Evolutionary conservation across 768 basidiomycete genomes (phyloP), one percentile per base, ranked within the genome.

Genomic region (Mycena filopes): DNA sequence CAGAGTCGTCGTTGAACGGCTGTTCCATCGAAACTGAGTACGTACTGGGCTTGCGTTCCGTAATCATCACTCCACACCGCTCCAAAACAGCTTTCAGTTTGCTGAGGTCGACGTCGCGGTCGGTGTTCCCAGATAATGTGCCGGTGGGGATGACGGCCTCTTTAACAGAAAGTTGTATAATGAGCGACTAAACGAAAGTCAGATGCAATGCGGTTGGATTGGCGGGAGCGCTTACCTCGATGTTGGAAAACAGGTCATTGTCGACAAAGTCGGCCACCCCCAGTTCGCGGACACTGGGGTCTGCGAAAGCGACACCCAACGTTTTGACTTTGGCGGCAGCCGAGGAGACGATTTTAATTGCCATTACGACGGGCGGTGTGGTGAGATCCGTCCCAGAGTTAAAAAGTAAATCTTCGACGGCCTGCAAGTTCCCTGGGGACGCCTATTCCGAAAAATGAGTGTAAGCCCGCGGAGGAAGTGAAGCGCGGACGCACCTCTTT

Each of bases 121-220:
- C 91, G 0, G 91, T 91, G 2, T 81, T 88, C 0, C 91, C 92
- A 41, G 87, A 84, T 0, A 80, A 79, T 7, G 92, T 91, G n/a
- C 91, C 91, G 0, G 87, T 87, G 2, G 92, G 83, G 43, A 99
- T 81, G 57, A 99, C 84, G 4, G 95, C 95, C 77, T 99, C 98
- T 75, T 99, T 99, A n/a, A 95, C 94, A 0, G 95, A 96, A 2
- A 99, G 86, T 75, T 99, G 98, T 63, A 99, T 99, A 38, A 98
- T 81, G 36, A 99, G 85, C 2, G 95, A 95, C 97, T 98, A 38
- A 71, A 10, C 26, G 60, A 28, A 18, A n/a, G 29, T 51, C 42
- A 41, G 55, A 45, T 11, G 26, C n/a, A 29, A 41, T 20, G 15
- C 59, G 28, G 15, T 36, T 25, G 23, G 38, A 50, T 23, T 57